Percentiles rank a stretch among this genome's conserved stretches.
These are phyloP conservation scores for Gossypium aridum DNA, from an alignment of 441 rosid species.

Conservation along the genomic window DNA sequence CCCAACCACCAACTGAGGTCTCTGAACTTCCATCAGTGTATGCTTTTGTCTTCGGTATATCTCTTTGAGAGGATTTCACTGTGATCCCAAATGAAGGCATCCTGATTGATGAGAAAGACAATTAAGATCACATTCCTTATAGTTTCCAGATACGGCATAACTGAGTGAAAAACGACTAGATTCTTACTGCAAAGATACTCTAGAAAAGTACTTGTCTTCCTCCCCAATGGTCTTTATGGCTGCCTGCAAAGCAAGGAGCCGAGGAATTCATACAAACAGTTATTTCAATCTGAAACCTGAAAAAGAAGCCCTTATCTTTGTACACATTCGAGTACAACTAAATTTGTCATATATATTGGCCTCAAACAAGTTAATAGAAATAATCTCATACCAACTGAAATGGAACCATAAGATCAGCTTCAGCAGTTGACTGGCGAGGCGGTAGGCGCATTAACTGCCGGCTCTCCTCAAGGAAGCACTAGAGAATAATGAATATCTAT, in stretches of 20 bases:
- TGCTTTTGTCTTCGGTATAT: constrained; percentile 46
- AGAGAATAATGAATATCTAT: constrained; percentile 19
- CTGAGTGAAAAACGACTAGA: constrained; percentile 11
- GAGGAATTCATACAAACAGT: constrained; percentile 7
- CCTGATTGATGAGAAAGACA: constrained; percentile 32
- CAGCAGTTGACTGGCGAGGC: constrained; percentile 94
- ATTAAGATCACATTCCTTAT: background rate
- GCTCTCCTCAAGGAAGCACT: constrained; percentile 99
- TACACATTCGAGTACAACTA: constrained; percentile 2
- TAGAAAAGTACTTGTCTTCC: constrained; percentile 83
- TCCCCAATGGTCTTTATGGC: constrained; percentile 87
- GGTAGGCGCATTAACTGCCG: constrained; percentile 94
- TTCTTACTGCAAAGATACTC: constrained; percentile 79
- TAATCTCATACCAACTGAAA: constrained; percentile 73
- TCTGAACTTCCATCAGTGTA: constrained; percentile 44
- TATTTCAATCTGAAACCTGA: constrained; percentile 1
- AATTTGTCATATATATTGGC: background rate
- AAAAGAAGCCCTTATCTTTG: constrained; percentile 7
- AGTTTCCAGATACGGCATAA: background rate
- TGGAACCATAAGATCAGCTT: constrained; percentile 95
- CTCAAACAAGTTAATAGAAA: background rate
- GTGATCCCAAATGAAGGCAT: constrained; percentile 85
- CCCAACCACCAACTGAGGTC: constrained; percentile 81
- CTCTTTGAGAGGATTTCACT: constrained; percentile 63
- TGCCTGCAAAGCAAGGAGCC: constrained; percentile 54